Base-by-base conservation (phyloP, 768 basidiomycete genomes). In the Phanerochaete sordida region DNA sequence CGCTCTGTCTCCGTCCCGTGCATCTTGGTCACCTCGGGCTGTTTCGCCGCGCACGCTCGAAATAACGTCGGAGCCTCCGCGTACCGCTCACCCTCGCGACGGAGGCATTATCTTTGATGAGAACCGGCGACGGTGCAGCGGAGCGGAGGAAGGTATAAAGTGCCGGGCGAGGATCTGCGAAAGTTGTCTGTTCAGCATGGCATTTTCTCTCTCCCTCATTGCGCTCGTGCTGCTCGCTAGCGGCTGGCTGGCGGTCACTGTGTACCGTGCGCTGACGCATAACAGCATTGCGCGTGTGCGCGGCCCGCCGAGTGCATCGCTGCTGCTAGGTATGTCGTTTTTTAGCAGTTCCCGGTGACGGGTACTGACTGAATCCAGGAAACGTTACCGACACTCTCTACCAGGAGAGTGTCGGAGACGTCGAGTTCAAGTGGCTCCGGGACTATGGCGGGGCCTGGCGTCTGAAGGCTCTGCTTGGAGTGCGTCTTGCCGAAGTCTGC, bases 361-460 rank as follows among this genome's bases (percentile, higher is more conserved):
- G 31, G 44, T 46, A n/a, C 31, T 53, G 27, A 15, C 51, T n/a
- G 11, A 28, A 15, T 2, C 13, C 19, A 54, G 53, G 53, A 1
- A 54, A 54, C 21, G 35, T 43, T 7, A 7, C 13, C 5, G 37
- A 43, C 21, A 35, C 15, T 21, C 28, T 54, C 27, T 46, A 62
- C 28, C 64, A 71, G 24, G 57, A 63, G 23, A 64, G 73, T 46
- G 66, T 72, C 2, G 73, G 73, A 31, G 73, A 74, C 45, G 35
- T 69, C 5, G 69, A 71, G 19, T 70, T 70, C 54, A 35, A 56
- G n/a, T 74, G 71, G 68, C 63, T 64, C 45, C 61, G 59, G 11
- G 62, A 66, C 48, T 74, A 69, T 16, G 73, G 73, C 19, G 58
- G 57, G 8, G 70, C 68, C 3, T 70, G 67, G 63, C 65, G 63